Percentiles rank a stretch among this genome's conserved stretches.
Evolutionary conservation across 495 filamentous ascomycete genomes (phyloP).

Genomic region (Bombardia bombarda): DNA sequence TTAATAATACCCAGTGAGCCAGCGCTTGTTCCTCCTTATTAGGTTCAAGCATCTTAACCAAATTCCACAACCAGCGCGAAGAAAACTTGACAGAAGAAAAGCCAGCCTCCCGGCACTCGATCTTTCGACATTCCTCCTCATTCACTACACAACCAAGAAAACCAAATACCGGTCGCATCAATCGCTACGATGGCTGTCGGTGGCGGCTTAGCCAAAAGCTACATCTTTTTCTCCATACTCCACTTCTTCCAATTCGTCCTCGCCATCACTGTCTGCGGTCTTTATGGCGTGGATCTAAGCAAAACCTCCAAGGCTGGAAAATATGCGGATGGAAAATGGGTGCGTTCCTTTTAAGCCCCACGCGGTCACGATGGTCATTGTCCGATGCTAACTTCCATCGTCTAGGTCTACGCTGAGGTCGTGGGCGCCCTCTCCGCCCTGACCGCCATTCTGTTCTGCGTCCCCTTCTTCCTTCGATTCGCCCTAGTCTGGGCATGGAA

Average conservation of each 20-base stretch:
- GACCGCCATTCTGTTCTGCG: conserved; percentile 52
- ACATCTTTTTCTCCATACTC: conserved; percentile 41
- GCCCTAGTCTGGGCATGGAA: conserved; percentile 58
- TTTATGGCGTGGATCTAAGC: conserved; percentile 68
- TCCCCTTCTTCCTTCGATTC: conserved; percentile 53
- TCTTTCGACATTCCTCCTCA: too few relatives aligned
- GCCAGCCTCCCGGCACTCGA: too few relatives aligned
- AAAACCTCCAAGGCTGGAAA: conserved; percentile 43
- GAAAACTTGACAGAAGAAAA: too few relatives aligned
- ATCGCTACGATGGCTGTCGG: conserved; percentile 27
- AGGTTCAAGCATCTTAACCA: too few relatives aligned
- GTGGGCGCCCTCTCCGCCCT: conserved; percentile 52
- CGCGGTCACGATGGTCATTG: background rate
- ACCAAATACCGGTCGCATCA: too few relatives aligned
- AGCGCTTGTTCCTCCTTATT: too few relatives aligned
- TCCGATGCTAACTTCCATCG: background rate
- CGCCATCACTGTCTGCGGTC: conserved; percentile 64
- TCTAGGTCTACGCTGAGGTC: conserved; percentile 60
- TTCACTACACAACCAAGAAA: too few relatives aligned
- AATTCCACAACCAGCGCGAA: too few relatives aligned
- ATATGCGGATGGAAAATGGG: conserved; percentile 59
- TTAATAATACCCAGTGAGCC: too few relatives aligned
- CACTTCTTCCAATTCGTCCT: conserved; percentile 68
- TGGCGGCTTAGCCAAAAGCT: conserved; percentile 25
- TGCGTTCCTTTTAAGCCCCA: conserved; percentile 16